Evolutionary conservation across 352 stramenopile species (phyloP).

Genomic region (Peronospora belbahrii): DNA sequence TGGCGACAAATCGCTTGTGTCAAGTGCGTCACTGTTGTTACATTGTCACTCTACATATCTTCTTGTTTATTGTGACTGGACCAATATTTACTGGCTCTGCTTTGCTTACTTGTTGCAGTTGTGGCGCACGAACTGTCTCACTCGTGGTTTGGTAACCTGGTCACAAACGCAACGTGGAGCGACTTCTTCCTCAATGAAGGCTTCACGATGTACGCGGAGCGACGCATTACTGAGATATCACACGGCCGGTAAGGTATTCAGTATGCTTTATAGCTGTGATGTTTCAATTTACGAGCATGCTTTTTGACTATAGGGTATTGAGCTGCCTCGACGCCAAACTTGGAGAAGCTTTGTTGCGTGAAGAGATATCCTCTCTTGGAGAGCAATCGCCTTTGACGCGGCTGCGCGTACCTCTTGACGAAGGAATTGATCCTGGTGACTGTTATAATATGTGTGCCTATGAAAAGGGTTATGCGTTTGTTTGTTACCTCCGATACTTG

Average conservation of each 20-base stretch:
- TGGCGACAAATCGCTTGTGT: conserved; percentile 73
- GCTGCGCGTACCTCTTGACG: conserved; percentile 58
- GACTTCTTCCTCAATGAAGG: conserved; percentile 87
- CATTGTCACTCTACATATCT: not conserved
- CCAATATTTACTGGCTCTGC: not conserved
- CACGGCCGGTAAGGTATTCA: conserved; percentile 41
- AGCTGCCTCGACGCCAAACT: conserved; percentile 72
- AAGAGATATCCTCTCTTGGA: conserved; percentile 65
- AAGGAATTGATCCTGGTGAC: conserved; percentile 70
- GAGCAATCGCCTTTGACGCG: conserved; percentile 61
- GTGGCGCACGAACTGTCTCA: conserved; percentile 81
- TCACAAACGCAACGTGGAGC: conserved; percentile 80
- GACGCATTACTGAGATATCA: conserved; percentile 55
- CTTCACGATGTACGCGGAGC: conserved; percentile 84
- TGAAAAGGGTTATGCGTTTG: conserved; percentile 75
- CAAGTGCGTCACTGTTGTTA: conserved; percentile 27
- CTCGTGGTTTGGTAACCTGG: conserved; percentile 81
- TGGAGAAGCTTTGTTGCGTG: conserved; percentile 47
- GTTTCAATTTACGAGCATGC: not conserved
- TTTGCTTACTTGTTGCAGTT: conserved; percentile 22
- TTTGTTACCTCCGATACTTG: conserved; percentile 62
- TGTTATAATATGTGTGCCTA: conserved; percentile 81
- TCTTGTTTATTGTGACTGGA: not conserved
- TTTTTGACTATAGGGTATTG: conserved; percentile 26
- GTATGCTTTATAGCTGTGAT: not conserved